Conservation (phyloP, 345 rosid species). For the Theobroma cacao region DNA sequence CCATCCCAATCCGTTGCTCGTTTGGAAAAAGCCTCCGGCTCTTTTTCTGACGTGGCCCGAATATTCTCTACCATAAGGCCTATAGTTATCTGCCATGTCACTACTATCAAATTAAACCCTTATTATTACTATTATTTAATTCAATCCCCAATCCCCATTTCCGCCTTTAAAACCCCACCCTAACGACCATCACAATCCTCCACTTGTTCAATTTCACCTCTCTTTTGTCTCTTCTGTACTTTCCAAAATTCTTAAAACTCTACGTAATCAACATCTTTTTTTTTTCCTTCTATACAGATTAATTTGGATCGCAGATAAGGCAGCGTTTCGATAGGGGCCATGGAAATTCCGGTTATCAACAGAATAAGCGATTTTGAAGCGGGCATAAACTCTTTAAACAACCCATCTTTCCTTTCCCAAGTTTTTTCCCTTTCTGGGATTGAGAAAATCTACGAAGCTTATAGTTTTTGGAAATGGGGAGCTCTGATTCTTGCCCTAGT, state of each 20-base stretch:
- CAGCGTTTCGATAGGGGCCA: slow-evolving; percentile 1
- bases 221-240: neutral
- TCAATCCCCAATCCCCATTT: neutral
- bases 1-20: neutral
- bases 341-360: slow-evolving; percentile 69
- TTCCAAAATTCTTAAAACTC: neutral
- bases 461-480: slow-evolving; percentile 64
- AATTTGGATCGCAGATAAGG: neutral
- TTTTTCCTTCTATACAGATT: neutral
- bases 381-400: slow-evolving; percentile 33
- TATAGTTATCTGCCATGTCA: slow-evolving; percentile 13
- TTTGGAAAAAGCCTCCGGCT: neutral
- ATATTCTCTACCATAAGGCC: neutral
- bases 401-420: slow-evolving; percentile 38
- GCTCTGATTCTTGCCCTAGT: slow-evolving; percentile 57
- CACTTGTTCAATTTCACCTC: neutral
- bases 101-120: neutral
- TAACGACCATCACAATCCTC: neutral
- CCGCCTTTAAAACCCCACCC: slow-evolving; percentile 25
- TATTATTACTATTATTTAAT: neutral
- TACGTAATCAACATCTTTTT: neutral
- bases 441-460: slow-evolving; percentile 31
- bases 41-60: slow-evolving; percentile 1
- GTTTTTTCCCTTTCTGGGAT: slow-evolving; percentile 30
- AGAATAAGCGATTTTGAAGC: slow-evolving; percentile 60